Evolutionary conservation across 2,329 filamentous ascomycete species (phyloP).

Genomic region (Cylindrodendrum hubeiense): DNA sequence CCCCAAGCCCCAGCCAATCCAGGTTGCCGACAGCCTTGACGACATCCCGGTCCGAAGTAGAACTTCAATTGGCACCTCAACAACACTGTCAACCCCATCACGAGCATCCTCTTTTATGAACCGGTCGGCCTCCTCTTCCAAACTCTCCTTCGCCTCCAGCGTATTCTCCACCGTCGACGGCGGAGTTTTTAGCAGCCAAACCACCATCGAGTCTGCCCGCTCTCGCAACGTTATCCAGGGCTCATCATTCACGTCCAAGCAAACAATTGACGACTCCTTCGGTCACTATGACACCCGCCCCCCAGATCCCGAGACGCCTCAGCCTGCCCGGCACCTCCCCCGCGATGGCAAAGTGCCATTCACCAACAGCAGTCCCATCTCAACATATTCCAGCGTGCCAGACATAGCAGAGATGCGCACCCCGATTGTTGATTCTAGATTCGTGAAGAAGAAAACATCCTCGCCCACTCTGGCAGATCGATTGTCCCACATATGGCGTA

Average conservation of each 20-base stretch:
- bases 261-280: conserved; percentile 30
- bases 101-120: conserved; percentile 29
- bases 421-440: background rate
- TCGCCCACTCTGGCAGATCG: conserved; percentile 39
- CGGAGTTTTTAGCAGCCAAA: conserved; percentile 46
- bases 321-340: background rate
- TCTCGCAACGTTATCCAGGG: background rate
- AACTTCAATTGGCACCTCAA: conserved; percentile 18
- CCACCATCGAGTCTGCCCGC: conserved; percentile 40
- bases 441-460: background rate
- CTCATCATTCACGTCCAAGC: background rate
- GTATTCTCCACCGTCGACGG: conserved; percentile 50
- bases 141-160: conserved; percentile 45
- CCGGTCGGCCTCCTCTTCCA: conserved; percentile 49
- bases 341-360: conserved; percentile 2
- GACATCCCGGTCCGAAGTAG: conserved; percentile 38
- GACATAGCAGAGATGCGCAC: conserved; percentile 30
- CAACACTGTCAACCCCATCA: conserved; percentile 25
- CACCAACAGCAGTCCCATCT: conserved; percentile 29
- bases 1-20: conserved; percentile 12
- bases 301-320: conserved; percentile 2
- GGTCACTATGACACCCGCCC: conserved; percentile 28
- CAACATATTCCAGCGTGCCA: conserved; percentile 35
- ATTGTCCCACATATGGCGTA: conserved; percentile 56
- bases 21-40: conserved; percentile 30